Base-by-base conservation (phyloP, 306 rosid species). In the Crotalaria pallida region DNA sequence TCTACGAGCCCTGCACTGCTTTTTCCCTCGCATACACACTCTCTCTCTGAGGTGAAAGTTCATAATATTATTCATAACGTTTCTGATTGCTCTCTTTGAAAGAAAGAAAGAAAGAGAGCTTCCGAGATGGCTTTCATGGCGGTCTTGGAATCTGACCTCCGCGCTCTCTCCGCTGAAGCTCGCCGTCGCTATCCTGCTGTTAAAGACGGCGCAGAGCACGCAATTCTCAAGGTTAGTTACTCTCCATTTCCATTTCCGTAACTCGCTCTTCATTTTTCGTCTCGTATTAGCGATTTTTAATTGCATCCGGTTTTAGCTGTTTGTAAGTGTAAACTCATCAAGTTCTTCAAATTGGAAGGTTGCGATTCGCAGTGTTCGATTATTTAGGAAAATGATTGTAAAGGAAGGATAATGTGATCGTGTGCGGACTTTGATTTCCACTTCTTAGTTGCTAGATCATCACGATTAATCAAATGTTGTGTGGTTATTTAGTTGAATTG, bases 181-280 rank as follows among this genome's bases (percentile, higher is more conserved):
- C 98, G 98, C 81, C 98, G 98, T 72, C 98, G 98, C 4, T 79
- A 88, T 60, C 97, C 98, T 3, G 93, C 94, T 21, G 94, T 93
- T 52, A 90, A 90, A 72, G 98, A 90, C 76, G 98, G 94, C 47
- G 97, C 98, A 6, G 98, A 93, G 77, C 96, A 93, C 76, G 96
- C 96, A 18, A 93, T 93, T 24, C 82, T 90, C 55, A 93, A 93
- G 98, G 98, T 93, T 64, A 27, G 97, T 93, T 61, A 27, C 57
- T 34, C 66, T 64, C 61, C 71, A 21, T 29, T 73, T 36, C 47
- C 2, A 41, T 41, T 1, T 41, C 47, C 15, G 47, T 12, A 10
- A 12, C 45, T 40, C 45, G 12, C 15, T 40, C 3, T 29, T 3
- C 12, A 21, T 56, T 18, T 7, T 52, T 33, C 22, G 45, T 51